phyloP scores from a whole-genome alignment of 2,329 filamentous ascomycete genomes.

The Hymenoscyphus albidus region DNA sequence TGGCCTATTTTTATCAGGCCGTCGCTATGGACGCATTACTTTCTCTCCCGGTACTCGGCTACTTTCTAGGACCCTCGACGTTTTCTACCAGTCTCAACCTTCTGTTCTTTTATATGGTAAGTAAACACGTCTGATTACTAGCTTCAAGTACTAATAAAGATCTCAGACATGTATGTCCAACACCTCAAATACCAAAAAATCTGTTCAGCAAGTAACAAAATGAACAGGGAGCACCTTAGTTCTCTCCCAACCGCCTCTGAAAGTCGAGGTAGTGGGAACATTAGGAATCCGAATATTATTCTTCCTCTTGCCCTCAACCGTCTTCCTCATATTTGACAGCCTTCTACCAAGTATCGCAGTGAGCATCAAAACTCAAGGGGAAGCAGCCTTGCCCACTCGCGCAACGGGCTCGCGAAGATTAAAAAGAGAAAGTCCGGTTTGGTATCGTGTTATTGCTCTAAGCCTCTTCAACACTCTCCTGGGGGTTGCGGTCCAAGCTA shows the following conservation, averaged over 20 bases:
- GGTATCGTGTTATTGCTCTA: slow-evolving; percentile 48
- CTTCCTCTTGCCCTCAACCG: slow-evolving; percentile 67
- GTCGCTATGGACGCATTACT: slow-evolving; percentile 60
- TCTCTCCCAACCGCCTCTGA: slow-evolving; percentile 68
- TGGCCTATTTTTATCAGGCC: background rate
- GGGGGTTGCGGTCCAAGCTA: slow-evolving; percentile 49
- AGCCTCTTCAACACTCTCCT: slow-evolving; percentile 53
- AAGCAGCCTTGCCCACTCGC: slow-evolving; percentile 46
- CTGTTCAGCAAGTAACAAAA: background rate
- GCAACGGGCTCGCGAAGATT: slow-evolving; percentile 34
- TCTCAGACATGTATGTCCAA: slow-evolving; percentile 52
- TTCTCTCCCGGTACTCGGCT: slow-evolving; percentile 69
- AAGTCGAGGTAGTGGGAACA: slow-evolving; percentile 70
- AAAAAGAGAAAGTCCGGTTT: slow-evolving; percentile 39
- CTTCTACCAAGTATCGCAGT: slow-evolving; percentile 65
- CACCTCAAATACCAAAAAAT: too few relatives aligned
- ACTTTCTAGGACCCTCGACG: slow-evolving; percentile 59
- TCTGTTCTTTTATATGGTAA: slow-evolving; percentile 86
- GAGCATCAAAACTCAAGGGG: slow-evolving; percentile 64
- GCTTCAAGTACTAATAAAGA: slow-evolving; percentile 33
- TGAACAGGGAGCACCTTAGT: slow-evolving; percentile 63
- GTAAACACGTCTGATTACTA: slow-evolving; percentile 32
- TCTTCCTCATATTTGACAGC: slow-evolving; percentile 71
- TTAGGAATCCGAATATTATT: slow-evolving; percentile 64
- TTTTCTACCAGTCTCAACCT: slow-evolving; percentile 79